These are phyloP conservation scores for Amylostereum areolatum DNA, from an alignment of 1,284 basidiomycete genomes.

Conservation along the genomic window DNA sequence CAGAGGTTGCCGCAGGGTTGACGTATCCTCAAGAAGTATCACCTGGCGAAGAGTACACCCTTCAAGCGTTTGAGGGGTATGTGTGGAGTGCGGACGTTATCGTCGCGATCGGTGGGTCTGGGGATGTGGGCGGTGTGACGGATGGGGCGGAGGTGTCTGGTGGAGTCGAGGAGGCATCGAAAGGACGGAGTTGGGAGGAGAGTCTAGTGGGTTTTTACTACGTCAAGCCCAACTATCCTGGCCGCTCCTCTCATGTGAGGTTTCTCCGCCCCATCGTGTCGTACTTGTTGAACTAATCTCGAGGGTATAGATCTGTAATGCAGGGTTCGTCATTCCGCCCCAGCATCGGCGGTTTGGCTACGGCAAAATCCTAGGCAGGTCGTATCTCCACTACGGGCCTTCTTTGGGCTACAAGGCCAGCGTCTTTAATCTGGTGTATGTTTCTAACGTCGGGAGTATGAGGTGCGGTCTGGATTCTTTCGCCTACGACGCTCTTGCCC, in stretches of 20 bases:
- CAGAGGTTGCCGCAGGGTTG: constrained; percentile 67
- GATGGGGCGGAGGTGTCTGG: constrained; percentile 18
- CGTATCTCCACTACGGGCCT: constrained; percentile 81
- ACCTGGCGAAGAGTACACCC: constrained; percentile 36
- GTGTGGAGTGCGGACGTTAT: constrained; percentile 76
- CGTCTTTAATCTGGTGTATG: constrained; percentile 93
- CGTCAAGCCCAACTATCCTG: constrained; percentile 90
- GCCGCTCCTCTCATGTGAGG: constrained; percentile 87
- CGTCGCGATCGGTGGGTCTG: constrained; percentile 50
- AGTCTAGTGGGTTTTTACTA: constrained; percentile 81
- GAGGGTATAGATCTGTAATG: constrained; percentile 70
- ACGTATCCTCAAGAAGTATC: constrained; percentile 78
- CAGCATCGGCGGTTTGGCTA: constrained; percentile 63
- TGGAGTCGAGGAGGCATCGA: constrained; percentile 38
- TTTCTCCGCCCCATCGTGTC: not conserved
- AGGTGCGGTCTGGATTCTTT: constrained; percentile 33
- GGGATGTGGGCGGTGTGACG: constrained; percentile 8
- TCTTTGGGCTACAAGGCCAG: constrained; percentile 78
- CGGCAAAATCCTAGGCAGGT: constrained; percentile 70
- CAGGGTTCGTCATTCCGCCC: constrained; percentile 81
- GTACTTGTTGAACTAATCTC: not conserved
- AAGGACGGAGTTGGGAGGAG: constrained; percentile 56
- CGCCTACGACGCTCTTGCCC: not conserved
- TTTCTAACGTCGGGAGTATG: constrained; percentile 70
- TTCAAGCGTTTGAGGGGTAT: constrained; percentile 60